Evolutionary conservation across 2,329 filamentous ascomycete species (phyloP).

Genomic region (Pseudogymnoascus sp.): DNA sequence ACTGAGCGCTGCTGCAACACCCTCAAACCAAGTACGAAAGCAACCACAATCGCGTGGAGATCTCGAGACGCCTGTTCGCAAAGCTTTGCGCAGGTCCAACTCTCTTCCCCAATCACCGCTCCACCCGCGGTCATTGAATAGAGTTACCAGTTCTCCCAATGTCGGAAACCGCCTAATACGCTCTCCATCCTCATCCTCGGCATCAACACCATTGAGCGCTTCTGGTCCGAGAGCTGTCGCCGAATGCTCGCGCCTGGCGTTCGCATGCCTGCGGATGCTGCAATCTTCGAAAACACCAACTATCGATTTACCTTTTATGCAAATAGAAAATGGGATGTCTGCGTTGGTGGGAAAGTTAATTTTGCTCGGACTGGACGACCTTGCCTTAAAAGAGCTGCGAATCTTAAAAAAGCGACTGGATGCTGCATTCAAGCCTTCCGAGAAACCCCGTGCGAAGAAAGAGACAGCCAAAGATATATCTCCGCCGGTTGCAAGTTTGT

Average conservation of each 20-base stretch:
- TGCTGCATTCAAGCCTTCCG: slow-evolving; percentile 14
- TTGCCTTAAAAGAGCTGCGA: slow-evolving; percentile 60
- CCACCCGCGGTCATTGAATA: slow-evolving; percentile 52
- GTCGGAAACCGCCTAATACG: slow-evolving; percentile 36
- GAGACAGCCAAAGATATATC: slow-evolving; percentile 16
- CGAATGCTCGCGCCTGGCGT: slow-evolving; percentile 62
- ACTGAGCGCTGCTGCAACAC: slow-evolving; percentile 58
- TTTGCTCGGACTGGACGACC: slow-evolving; percentile 53
- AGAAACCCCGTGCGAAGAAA: slow-evolving; percentile 18
- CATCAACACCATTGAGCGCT: slow-evolving; percentile 14
- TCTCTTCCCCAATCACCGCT: slow-evolving; percentile 54
- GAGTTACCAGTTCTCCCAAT: slow-evolving; percentile 50
- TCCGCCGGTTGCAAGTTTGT: slow-evolving; percentile 31
- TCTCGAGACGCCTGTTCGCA: slow-evolving; percentile 32
- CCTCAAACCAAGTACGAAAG: slow-evolving; percentile 21
- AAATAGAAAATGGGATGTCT: slow-evolving; percentile 67
- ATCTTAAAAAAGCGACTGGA: slow-evolving; percentile 58
- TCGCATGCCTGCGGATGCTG: slow-evolving; percentile 52
- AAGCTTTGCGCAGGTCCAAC: slow-evolving; percentile 43
- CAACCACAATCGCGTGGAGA: slow-evolving; percentile 27
- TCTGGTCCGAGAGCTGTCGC: slow-evolving; percentile 29
- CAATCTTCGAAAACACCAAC: slow-evolving; percentile 43
- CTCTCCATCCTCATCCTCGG: slow-evolving; percentile 31
- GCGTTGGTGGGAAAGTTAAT: slow-evolving; percentile 60
- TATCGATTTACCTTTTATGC: slow-evolving; percentile 50